A percentile compares a stretch with the other conserved stretches of the same genome.
Evolutionary conservation across 192 early-diverging fungal genomes (phyloP).

Genomic region (Lobosporangium transversale): DNA sequence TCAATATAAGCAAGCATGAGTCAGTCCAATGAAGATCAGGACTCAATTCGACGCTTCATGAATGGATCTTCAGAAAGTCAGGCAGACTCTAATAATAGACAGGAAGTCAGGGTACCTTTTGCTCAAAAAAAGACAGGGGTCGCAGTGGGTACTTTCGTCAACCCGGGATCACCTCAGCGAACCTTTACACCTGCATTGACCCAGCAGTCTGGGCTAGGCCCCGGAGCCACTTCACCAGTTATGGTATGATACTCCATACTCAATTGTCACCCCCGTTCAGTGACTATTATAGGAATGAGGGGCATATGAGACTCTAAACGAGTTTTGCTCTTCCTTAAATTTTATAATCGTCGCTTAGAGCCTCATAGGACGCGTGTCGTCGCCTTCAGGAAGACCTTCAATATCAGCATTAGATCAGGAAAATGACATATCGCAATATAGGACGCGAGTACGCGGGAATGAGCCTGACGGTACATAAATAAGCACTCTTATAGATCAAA

Average conservation of each 20-base stretch:
- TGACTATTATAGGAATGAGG: too few species aligned
- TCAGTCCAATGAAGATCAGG: constrained; percentile 23
- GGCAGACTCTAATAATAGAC: not conserved
- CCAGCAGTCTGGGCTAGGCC: too few species aligned
- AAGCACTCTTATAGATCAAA: too few species aligned
- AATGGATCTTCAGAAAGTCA: constrained; percentile 10
- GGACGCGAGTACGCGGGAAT: constrained; percentile 11
- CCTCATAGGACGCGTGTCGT: constrained; percentile 10
- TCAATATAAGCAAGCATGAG: constrained; percentile 13
- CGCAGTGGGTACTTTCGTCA: not conserved
- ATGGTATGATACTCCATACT: too few species aligned
- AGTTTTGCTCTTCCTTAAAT: too few species aligned
- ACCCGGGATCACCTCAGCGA: not conserved
- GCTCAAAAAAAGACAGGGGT: constrained; percentile 17
- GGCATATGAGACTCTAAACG: too few species aligned
- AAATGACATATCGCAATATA: constrained; percentile 12
- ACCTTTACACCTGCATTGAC: too few species aligned
- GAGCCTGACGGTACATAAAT: constrained; percentile 35
- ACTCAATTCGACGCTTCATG: constrained; percentile 36
- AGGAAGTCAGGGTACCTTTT: constrained; percentile 26
- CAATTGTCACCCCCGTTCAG: too few species aligned
- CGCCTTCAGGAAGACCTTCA: constrained; percentile 4
- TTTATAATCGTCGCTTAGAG: too few species aligned
- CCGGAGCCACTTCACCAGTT: too few species aligned
- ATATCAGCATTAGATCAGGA: constrained; percentile 23